Conservation (phyloP, 805 yeast species). For the Yarrowia yakushimensis region DNA sequence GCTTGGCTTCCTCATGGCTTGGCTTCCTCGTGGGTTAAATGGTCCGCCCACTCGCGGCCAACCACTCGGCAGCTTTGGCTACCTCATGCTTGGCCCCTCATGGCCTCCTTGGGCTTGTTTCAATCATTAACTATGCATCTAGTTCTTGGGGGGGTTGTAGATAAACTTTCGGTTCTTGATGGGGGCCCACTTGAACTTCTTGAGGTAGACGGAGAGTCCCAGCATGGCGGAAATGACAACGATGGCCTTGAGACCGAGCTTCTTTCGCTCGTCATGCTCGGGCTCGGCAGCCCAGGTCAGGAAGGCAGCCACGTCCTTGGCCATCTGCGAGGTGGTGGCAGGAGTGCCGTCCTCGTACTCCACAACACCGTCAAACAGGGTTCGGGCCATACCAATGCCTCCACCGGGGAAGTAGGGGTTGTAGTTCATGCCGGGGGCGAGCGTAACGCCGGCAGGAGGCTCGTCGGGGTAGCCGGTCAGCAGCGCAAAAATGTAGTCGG, state of each 20-base stretch:
- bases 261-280: conserved; percentile 97
- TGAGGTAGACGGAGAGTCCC: conserved; percentile 82
- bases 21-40: too few relatives aligned
- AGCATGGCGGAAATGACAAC: conserved; percentile 73
- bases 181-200: conserved; percentile 97
- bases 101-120: background rate
- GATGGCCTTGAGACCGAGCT: conserved; percentile 89
- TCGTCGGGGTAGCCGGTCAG: conserved; percentile 99
- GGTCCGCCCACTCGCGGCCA: too few relatives aligned
- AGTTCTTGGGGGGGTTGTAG: conserved; percentile 87
- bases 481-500: conserved; percentile 90
- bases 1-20: too few relatives aligned
- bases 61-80: too few relatives aligned
- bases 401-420: conserved; percentile 99
- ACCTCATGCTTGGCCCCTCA: too few relatives aligned
- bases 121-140: conserved; percentile 25
- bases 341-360: conserved; percentile 99
- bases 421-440: conserved; percentile 94
- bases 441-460: conserved; percentile 92
- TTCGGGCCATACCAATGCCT: conserved; percentile 98
- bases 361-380: conserved; percentile 92
- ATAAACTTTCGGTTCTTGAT: conserved; percentile 91
- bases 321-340: conserved; percentile 98
- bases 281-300: conserved; percentile 98
- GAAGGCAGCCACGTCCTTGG: conserved; percentile 94